A percentile compares a stretch with the other conserved stretches of the same genome.
These are phyloP conservation scores for Rutstroemia sp. DNA, from an alignment of 2,329 filamentous ascomycete species.

Conservation along the genomic window DNA sequence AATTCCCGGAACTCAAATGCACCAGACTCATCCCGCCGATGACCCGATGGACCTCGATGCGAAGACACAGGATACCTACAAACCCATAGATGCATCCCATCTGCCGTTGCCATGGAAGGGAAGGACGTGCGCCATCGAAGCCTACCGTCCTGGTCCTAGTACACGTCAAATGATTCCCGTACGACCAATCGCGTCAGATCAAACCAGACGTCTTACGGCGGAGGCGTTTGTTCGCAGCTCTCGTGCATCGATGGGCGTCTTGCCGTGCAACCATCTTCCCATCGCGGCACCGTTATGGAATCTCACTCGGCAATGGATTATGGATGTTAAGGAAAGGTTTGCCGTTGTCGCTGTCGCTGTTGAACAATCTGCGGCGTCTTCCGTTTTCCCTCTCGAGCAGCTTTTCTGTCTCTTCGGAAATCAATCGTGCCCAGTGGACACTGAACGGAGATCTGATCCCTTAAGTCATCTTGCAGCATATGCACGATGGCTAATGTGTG, in stretches of 20 bases:
- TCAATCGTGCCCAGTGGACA: not conserved
- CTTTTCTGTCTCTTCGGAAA: not conserved
- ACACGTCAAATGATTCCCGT: not conserved
- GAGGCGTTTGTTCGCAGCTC: not conserved
- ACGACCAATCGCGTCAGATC: not conserved
- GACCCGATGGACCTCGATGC: too few relatives aligned
- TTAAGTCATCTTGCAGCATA: conserved; percentile 4
- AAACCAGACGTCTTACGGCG: not conserved
- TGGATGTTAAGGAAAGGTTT: not conserved
- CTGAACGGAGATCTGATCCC: not conserved
- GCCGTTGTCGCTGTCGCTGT: not conserved
- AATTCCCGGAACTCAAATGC: too few relatives aligned
- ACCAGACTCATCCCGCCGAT: too few relatives aligned
- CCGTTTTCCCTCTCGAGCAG: too few relatives aligned
- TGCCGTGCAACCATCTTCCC: not conserved
- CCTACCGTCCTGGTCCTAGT: not conserved
- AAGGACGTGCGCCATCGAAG: too few relatives aligned
- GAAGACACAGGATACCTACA: too few relatives aligned
- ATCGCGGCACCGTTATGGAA: not conserved
- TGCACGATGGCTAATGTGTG: not conserved
- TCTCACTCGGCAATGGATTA: not conserved
- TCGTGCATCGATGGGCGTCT: not conserved
- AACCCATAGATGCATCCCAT: too few relatives aligned
- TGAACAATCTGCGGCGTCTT: not conserved
- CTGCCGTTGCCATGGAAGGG: too few relatives aligned